Percentiles rank a stretch among this genome's conserved stretches.
phyloP scores from a whole-genome alignment of 2,329 filamentous ascomycete genomes.

The Cadophora gregata region DNA sequence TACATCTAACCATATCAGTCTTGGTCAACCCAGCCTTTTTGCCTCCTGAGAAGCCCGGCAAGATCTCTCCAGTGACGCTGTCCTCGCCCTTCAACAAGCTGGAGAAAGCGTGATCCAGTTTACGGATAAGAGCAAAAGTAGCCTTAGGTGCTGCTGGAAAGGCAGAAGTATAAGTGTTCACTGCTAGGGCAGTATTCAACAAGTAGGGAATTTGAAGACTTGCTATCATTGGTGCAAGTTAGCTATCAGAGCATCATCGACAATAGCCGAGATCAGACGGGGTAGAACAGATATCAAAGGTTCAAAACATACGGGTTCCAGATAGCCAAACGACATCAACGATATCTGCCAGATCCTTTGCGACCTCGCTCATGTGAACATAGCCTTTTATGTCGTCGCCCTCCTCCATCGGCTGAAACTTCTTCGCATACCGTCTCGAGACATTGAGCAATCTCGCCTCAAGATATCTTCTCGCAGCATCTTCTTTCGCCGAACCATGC shows the following conservation, averaged over 20 bases:
- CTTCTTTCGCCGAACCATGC: conserved; percentile 65
- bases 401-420: conserved; percentile 56
- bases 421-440: conserved; percentile 66
- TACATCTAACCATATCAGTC: conserved; percentile 88
- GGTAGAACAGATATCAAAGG: background rate
- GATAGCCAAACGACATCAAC: conserved; percentile 86
- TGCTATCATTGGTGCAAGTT: conserved; percentile 53
- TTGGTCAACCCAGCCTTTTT: conserved; percentile 66
- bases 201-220: conserved; percentile 84
- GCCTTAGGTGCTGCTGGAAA: conserved; percentile 73
- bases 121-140: conserved; percentile 74
- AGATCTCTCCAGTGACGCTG: conserved; percentile 63
- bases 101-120: conserved; percentile 84
- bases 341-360: conserved; percentile 74
- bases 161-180: conserved; percentile 73
- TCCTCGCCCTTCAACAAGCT: conserved; percentile 74
- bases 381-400: conserved; percentile 63
- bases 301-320: conserved; percentile 75
- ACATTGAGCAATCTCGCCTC: conserved; percentile 59
- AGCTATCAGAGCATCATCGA: background rate
- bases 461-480: conserved; percentile 62
- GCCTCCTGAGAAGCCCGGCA: conserved; percentile 74
- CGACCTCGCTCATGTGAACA: conserved; percentile 64
- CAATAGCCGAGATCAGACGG: background rate
- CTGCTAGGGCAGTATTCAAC: conserved; percentile 75